Evolutionary conservation across 805 yeast species (phyloP).

Genomic region (Cyberlindnera galapagoensis): DNA sequence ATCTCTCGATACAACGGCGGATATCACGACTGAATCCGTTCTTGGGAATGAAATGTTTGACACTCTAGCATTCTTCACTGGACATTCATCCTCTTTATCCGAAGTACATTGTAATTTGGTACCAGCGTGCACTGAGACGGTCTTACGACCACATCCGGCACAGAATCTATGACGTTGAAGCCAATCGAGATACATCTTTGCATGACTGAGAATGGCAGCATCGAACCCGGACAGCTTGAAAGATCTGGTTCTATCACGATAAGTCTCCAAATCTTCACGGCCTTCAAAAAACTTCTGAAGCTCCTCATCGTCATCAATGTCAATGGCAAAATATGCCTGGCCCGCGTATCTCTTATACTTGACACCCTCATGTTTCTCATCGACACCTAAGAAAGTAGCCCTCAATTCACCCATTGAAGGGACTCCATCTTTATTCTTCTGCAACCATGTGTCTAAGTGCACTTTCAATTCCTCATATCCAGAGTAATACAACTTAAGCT

Average conservation of each 20-base stretch:
- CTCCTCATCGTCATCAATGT: slow-evolving; percentile 26
- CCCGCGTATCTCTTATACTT: slow-evolving; percentile 47
- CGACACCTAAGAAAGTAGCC: slow-evolving; percentile 44
- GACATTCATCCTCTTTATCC: slow-evolving; percentile 17
- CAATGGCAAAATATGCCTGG: slow-evolving; percentile 58
- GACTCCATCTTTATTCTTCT: slow-evolving; percentile 6
- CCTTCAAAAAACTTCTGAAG: not conserved
- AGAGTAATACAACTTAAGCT: slow-evolving; percentile 6
- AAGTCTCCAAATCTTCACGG: not conserved
- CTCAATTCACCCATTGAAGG: slow-evolving; percentile 29
- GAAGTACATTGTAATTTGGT: slow-evolving; percentile 49
- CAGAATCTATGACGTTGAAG: slow-evolving; percentile 66
- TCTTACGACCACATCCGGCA: slow-evolving; percentile 76
- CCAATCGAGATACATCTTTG: slow-evolving; percentile 86
- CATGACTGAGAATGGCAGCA: slow-evolving; percentile 72
- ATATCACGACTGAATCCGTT: slow-evolving; percentile 83
- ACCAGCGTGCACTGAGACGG: slow-evolving; percentile 60
- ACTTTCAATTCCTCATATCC: slow-evolving; percentile 12
- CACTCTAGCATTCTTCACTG: slow-evolving; percentile 38
- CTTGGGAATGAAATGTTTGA: slow-evolving; percentile 87
- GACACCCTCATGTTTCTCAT: slow-evolving; percentile 31
- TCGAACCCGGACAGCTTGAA: slow-evolving; percentile 32
- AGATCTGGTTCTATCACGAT: slow-evolving; percentile 9
- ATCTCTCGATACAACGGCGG: slow-evolving; percentile 62
- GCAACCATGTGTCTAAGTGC: slow-evolving; percentile 12